Percentiles rank a stretch among this genome's conserved stretches.
These are phyloP conservation scores for Colletotrichum tanaceti DNA, from an alignment of 2,329 filamentous ascomycete species.

Conservation along the genomic window DNA sequence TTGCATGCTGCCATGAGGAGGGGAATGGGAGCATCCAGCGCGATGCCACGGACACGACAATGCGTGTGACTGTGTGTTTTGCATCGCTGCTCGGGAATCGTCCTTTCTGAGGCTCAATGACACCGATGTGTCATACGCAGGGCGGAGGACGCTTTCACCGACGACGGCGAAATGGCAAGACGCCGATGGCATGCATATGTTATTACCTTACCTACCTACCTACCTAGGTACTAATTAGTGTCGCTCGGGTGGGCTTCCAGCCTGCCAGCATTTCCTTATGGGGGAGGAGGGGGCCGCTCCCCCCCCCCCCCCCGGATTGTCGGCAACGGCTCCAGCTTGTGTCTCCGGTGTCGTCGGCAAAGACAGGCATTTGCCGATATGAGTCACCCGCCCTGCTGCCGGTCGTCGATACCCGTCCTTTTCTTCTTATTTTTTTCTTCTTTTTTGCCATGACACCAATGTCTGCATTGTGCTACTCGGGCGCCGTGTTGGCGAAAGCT, in stretches of 20 bases:
- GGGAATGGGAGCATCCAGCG: constrained; percentile 13
- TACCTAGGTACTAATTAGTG: no score
- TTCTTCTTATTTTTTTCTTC: no score
- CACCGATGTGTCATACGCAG: constrained; percentile 25
- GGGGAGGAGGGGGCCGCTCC: constrained; percentile 3
- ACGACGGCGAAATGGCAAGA: constrained; percentile 39
- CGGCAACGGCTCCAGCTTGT: constrained; percentile 31
- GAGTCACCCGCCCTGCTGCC: constrained; percentile 22
- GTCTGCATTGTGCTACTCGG: not conserved
- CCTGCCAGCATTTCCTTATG: constrained; percentile 4
- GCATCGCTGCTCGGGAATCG: not conserved
- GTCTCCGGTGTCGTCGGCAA: constrained; percentile 40
- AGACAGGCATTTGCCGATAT: constrained; percentile 33
- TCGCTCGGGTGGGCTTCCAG: constrained; percentile 13
- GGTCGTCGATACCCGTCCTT: not conserved
- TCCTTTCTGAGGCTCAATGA: not conserved
- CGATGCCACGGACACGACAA: constrained; percentile 9
- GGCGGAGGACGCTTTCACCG: constrained; percentile 17
- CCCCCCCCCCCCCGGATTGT: constrained; percentile 26
- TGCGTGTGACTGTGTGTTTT: not conserved
- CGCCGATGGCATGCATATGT: constrained; percentile 36
- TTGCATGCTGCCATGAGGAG: constrained; percentile 33
- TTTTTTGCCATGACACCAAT: not conserved
- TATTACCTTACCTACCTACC: no score
- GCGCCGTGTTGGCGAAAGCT: not conserved